Evolutionary conservation across 148 eudicot species (phyloP), one percentile per base, ranked within the genome.

Genomic region (Suaeda aralocaspica): DNA sequence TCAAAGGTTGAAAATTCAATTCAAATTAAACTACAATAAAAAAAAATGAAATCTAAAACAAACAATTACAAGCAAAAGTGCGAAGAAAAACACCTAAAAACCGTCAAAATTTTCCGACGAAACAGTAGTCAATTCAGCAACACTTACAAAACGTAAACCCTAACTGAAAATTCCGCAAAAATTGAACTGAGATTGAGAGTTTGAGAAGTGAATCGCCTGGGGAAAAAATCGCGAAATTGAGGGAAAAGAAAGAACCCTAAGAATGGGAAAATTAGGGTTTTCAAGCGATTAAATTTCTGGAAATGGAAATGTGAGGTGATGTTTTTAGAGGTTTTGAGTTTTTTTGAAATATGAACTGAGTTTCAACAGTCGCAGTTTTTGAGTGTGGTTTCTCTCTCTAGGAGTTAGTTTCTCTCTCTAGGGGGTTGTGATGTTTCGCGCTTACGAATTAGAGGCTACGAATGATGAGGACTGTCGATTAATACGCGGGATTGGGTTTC

Each of bases 61-160:
- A 59, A 39, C 2, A 46, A 48, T 22, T 45, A 0, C 31, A 9
- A 5, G 34, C 22, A 29, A 31, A 56, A 70, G 2, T 11, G 13
- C 52, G 2, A 3, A 69, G 41, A 14, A 26, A 5, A 19, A 12
- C 57, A 77, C 80, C 76, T 77, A 19, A 18, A 50, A 25, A 66
- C 4, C 11, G 3, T 36, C 46, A 5, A 72, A 66, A 21, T 0
- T 49, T n/a, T 8, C n/a, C 0, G 25, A 13, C 29, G 42, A 3
- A 61, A 49, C 22, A 60, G 53, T 19, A 67, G 66, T 19, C 12
- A 18, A 36, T 34, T 7, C 25, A 51, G 16, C 59, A 71, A 31
- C 7, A 62, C 30, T 4, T 3, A 63, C 52, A 31, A 51, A 11
- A 72, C 8, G 6, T 11, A 44, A 70, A 70, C 70, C 70, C 70